phyloP scores from a whole-genome alignment of 768 basidiomycete species.

The Sporobolomyces phaffii region DNA sequence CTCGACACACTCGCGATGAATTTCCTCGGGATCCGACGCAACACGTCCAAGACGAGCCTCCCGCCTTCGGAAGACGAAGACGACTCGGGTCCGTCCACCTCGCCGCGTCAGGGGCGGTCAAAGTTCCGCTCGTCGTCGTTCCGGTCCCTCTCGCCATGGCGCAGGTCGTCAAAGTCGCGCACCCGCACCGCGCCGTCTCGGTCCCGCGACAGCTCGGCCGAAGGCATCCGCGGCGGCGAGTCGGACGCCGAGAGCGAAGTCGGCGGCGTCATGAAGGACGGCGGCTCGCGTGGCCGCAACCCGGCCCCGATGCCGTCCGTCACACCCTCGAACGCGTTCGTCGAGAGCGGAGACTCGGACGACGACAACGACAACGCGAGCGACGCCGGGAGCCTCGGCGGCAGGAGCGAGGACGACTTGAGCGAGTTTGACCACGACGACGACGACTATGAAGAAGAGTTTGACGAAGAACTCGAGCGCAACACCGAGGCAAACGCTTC shows the following conservation, averaged over 20 bases:
- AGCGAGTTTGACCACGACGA: background rate
- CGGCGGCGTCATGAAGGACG: constrained; percentile 15
- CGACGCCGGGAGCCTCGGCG: constrained; percentile 18
- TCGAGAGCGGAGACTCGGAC: constrained; percentile 10
- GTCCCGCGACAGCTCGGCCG: constrained; percentile 19
- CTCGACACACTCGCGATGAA: constrained; percentile 19
- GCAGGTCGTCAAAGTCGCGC: constrained; percentile 12
- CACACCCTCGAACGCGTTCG: constrained; percentile 30
- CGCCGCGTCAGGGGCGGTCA: constrained; percentile 10
- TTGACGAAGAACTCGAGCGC: constrained; percentile 34
- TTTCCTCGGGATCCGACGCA: constrained; percentile 25
- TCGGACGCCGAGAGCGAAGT: constrained; percentile 32
- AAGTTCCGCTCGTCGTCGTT: constrained; percentile 3
- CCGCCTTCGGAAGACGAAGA: constrained; percentile 14
- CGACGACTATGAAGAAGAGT: background rate
- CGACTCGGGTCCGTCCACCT: background rate
- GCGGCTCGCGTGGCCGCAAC: background rate
- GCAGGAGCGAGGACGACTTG: constrained; percentile 9
- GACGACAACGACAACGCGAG: constrained; percentile 21
- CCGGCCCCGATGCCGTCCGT: constrained; percentile 25
- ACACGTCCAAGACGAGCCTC: background rate
- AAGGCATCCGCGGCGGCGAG: constrained; percentile 26
- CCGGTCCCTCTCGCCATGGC: constrained; percentile 31
- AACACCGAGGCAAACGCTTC: constrained; percentile 39
- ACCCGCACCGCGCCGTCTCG: background rate